Base-by-base conservation (phyloP, 768 basidiomycete species). In the Suillus alpinus region DNA sequence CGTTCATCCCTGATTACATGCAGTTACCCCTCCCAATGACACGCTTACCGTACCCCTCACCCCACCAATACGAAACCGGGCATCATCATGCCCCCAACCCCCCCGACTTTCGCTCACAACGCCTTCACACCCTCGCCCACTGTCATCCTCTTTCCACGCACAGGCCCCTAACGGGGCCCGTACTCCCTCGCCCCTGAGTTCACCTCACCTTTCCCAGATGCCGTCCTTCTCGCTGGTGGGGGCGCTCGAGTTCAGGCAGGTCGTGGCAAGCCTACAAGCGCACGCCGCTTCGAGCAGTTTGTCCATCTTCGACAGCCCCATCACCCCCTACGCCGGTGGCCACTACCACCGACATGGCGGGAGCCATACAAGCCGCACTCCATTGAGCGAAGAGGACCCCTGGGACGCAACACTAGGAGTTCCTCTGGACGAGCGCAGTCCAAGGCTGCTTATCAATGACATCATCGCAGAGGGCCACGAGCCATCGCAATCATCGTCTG, bases 201-300 rank as follows among this genome's bases (percentile, higher is more conserved):
- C 70, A 0, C 62, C 80, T 26, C 73, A 74, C 26, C 72, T 78
- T 40, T 72, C 74, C 10, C 83, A 85, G 62, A 82, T 93, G 74
- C 91, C 90, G 3, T 92, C 90, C 0, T 94, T 94, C 67, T 98
- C 96, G 3, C 83, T 99, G 2, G 84, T 98, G 5, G 94, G 96
- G 9, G 97, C 97, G 0, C 83, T 99, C 47, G 97, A 99, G 73
- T 99, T 99, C 75, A 83, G 95, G 18, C 89, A 95, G 61, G 91
- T 98, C 26, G 89, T 99, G 23, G 81, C 89, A 12, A 87, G 89
- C 0, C 79, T 99, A 26, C 85, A 86, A 63, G 80, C 80, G 53
- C 86, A 95, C 67, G 87, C 88, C 10, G 81, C 84, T 2, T 78
- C 78, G 0, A 75, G 82, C 0, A 81, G 85, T 0, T 76, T 92